Percentiles rank a stretch among this genome's conserved stretches.
phyloP scores from a whole-genome alignment of 1,284 basidiomycete species.

The Tilletia indica region DNA sequence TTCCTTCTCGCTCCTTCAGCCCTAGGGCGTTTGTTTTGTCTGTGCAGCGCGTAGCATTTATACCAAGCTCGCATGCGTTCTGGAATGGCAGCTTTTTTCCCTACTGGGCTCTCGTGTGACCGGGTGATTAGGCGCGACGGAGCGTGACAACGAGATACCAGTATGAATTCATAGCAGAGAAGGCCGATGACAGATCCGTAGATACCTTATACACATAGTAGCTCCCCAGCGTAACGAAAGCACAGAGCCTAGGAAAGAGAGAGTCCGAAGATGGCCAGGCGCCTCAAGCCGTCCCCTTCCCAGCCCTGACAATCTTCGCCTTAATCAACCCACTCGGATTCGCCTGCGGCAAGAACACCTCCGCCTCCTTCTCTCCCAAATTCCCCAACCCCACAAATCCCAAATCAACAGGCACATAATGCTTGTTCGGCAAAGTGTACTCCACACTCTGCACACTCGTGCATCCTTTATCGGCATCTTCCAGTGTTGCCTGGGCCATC shows the following conservation, averaged over 20 bases:
- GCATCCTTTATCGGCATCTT: constrained; percentile 61
- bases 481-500: constrained; percentile 71
- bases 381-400: constrained; percentile 44
- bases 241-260: background rate
- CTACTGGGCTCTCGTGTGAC: no score
- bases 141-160: no score
- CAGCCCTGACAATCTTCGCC: constrained; percentile 31
- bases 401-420: constrained; percentile 50
- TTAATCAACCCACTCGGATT: constrained; percentile 50
- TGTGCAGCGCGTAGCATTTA: no score
- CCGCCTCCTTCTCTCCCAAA: constrained; percentile 43
- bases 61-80: no score
- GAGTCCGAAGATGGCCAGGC: no score
- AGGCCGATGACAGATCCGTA: background rate
- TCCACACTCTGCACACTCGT: constrained; percentile 65
- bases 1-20: no score
- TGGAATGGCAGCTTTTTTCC: no score
- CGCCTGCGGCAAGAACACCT: constrained; percentile 46
- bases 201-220: background rate
- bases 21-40: no score
- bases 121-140: no score
- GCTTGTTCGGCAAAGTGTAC: constrained; percentile 80
- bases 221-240: background rate
- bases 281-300: no score
- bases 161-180: background rate